phyloP scores from a whole-genome alignment of 2,329 filamentous ascomycete species.

The Penicillium palitans region DNA sequence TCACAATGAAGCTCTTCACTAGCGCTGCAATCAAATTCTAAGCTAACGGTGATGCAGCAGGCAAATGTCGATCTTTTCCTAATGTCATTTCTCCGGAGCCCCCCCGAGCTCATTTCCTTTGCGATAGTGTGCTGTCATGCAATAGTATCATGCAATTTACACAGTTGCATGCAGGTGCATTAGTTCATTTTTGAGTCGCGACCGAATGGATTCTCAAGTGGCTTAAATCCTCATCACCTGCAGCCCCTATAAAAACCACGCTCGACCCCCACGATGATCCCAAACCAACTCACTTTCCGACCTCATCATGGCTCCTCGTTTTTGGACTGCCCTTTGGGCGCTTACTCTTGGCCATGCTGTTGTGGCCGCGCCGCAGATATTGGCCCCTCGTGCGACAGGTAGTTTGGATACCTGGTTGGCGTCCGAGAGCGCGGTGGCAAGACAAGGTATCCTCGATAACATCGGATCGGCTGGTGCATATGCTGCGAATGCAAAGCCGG shows the following conservation, averaged over 20 bases:
- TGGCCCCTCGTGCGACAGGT: slow-evolving; percentile 20
- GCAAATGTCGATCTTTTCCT: slow-evolving; percentile 8
- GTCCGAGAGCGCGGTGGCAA: slow-evolving; percentile 49
- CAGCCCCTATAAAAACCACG: slow-evolving; percentile 14
- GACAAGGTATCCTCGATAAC: slow-evolving; percentile 56
- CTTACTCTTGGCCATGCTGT: slow-evolving; percentile 21
- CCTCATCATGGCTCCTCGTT: slow-evolving; percentile 18
- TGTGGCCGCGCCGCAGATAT: slow-evolving; percentile 16
- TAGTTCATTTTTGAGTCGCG: neutral
- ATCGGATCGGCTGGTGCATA: slow-evolving; percentile 54
- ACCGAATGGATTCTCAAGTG: neutral
- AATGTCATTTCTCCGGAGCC: neutral
- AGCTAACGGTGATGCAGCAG: neutral
- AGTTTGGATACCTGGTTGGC: slow-evolving; percentile 30
- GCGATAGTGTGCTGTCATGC: neutral
- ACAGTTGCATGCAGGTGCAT: neutral
- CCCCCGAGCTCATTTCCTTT: neutral
- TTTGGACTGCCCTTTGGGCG: slow-evolving; percentile 25
- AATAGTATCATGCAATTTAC: neutral
- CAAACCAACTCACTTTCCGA: neutral
- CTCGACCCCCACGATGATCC: neutral
- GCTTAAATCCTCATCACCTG: neutral
- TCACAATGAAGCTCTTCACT: neutral
- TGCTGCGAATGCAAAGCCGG: slow-evolving; percentile 50
- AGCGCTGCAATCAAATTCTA: neutral